Base-by-base conservation (phyloP, 345 rosid genomes). In the Excoecaria agallocha region DNA sequence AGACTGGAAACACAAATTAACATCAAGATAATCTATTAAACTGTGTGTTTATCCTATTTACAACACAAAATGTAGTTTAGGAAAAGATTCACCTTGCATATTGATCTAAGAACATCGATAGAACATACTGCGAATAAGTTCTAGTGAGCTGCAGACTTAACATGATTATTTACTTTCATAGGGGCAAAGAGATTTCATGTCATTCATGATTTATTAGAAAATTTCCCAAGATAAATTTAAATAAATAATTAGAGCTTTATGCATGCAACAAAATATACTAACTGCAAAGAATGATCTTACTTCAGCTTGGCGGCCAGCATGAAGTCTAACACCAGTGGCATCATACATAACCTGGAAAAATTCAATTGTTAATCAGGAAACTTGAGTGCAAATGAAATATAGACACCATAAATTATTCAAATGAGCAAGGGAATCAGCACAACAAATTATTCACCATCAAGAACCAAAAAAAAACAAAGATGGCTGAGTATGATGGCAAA, bases 251-350 rank as follows among this genome's bases (percentile, higher is more conserved):
- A 6, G 16, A 55, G 8, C 49, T 25, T 35, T 45, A 56, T n/a
- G n/a, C 0, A 49, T 48, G 37, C 24, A 49, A 30, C 17, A 49
- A 15, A 68, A 4, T 39, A 60, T 5, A 19, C 50, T 22, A 50
- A 58, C 48, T 54, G 30, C 22, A 46, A 20, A 4, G 30, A 60
- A 74, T 50, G 57, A 48, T 51, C 82, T 82, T 79, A 89, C 93
- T 72, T 89, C 89, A 76, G 90, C 93, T 72, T 89, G 93, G 13
- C 89, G 90, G 41, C 93, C 90, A 59, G 93, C 88, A 80, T 89
- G 93, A 76, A 89, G 87, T 71, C 89, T 80, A 62, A 87, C 90
- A 71, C 90, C 90, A 70, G 86, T 73, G 62, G 93, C 93, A 84
- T 89, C 93, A 78, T 87, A 89, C 90, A 89, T 89, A 30, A 89